phyloP scores from a whole-genome alignment of 2,329 filamentous ascomycete genomes.

The Aureobasidium sp. region DNA sequence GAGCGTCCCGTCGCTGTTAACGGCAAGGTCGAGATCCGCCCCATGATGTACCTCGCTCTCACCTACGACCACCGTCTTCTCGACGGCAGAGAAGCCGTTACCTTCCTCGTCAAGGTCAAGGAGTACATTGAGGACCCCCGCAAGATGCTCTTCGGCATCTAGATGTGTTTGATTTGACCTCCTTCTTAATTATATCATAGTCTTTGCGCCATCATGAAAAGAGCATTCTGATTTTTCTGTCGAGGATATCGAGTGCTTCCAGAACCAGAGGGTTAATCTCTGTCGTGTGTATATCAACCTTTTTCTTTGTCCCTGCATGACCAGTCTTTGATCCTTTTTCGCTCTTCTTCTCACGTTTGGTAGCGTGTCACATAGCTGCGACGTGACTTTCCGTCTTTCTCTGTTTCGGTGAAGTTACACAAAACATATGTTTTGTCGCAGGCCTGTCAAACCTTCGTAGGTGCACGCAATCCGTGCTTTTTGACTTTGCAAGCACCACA shows the following conservation, averaged over 20 bases:
- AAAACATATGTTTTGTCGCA: neutral
- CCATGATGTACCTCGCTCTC: conserved; percentile 98
- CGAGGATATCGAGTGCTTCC: neutral
- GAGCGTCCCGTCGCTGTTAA: conserved; percentile 83
- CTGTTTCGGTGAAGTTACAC: neutral
- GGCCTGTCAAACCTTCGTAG: neutral
- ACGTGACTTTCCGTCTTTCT: neutral
- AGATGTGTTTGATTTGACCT: neutral
- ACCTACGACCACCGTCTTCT: conserved; percentile 96
- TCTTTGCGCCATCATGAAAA: conserved; percentile 8
- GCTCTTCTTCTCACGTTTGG: neutral
- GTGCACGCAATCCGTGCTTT: neutral
- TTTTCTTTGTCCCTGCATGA: neutral
- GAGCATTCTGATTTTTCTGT: neutral
- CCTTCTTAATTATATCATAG: conserved; percentile 1
- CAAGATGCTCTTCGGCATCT: conserved; percentile 67
- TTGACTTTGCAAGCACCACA: neutral
- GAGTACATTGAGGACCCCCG: conserved; percentile 94
- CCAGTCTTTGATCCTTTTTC: neutral
- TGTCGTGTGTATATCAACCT: conserved; percentile 6
- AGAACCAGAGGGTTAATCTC: neutral
- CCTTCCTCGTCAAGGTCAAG: conserved; percentile 95
- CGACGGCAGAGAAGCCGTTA: conserved; percentile 90
- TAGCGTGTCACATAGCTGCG: neutral
- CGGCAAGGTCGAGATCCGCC: conserved; percentile 88